phyloP scores from a whole-genome alignment of 179 eudicot species.

The Spergularia azorica region DNA sequence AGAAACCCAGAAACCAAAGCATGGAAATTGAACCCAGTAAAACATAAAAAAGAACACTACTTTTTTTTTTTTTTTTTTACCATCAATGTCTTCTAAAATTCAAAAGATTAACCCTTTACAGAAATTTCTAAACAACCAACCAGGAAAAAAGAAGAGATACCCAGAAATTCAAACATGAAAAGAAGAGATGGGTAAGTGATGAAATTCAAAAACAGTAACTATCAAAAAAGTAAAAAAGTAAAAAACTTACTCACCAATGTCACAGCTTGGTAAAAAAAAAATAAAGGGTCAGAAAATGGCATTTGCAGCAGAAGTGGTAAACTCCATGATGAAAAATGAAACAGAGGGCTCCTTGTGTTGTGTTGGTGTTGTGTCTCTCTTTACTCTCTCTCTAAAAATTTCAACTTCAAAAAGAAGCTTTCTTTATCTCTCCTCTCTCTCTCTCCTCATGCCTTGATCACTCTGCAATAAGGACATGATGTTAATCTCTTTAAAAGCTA shows the following conservation, averaged over 20 bases:
- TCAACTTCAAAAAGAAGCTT: neutral
- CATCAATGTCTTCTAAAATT: neutral
- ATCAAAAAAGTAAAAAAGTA: neutral
- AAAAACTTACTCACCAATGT: conserved; percentile 13
- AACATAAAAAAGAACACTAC: neutral
- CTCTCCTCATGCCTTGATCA: conserved; percentile 33
- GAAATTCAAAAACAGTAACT: neutral
- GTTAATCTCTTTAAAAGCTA: conserved; percentile 31
- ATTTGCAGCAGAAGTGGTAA: conserved; percentile 9
- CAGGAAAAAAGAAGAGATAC: neutral
- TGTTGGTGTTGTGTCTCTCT: no score
- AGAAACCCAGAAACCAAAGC: neutral
- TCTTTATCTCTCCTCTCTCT: conserved; percentile 31
- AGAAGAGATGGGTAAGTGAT: no score
- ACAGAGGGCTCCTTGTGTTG: neutral
- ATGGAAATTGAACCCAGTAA: neutral
- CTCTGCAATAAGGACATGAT: conserved; percentile 33
- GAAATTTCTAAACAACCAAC: neutral
- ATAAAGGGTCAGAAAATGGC: conserved; percentile 23
- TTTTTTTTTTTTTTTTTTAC: no score
- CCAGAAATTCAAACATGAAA: neutral
- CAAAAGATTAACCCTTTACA: neutral
- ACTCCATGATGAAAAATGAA: conserved; percentile 29
- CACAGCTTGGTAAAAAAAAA: conserved; percentile 20
- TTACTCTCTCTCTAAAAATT: conserved; percentile 8